Percentiles rank a stretch among this genome's conserved stretches.
Conservation (phyloP, 352 stramenopile genomes). For the Pythium oligandrum region DNA sequence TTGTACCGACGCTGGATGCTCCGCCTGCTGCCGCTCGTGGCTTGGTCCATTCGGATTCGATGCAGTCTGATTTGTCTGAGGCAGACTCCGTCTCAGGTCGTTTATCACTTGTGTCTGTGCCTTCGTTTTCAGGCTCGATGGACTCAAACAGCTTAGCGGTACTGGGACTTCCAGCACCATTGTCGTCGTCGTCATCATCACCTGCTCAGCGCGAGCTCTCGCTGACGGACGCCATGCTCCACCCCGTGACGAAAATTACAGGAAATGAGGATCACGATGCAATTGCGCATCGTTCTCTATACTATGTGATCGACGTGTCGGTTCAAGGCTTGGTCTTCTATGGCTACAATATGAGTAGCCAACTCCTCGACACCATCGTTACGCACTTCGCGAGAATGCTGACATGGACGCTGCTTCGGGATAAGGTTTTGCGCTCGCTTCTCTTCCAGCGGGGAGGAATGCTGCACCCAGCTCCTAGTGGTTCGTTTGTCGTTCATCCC, state of each 20-base stretch:
- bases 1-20: too few species aligned
- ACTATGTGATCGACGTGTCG: constrained; percentile 70
- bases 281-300: constrained; percentile 50
- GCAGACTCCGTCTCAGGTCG: constrained; percentile 45
- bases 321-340: constrained; percentile 52
- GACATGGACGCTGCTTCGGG: constrained; percentile 71
- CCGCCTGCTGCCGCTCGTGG: not conserved
- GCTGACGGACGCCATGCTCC: constrained; percentile 55
- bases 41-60: constrained; percentile 48
- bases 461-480: constrained; percentile 33
- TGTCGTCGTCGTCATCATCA: constrained; percentile 8
- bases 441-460: constrained; percentile 60
- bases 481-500: constrained; percentile 57
- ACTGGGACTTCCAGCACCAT: constrained; percentile 5
- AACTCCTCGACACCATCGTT: constrained; percentile 51
- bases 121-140: constrained; percentile 5
- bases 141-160: constrained; percentile 33
- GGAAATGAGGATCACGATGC: not conserved
- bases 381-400: constrained; percentile 49
- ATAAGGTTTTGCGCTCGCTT: constrained; percentile 51
- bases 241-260: constrained; percentile 8
- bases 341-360: constrained; percentile 75
- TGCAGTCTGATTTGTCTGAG: constrained; percentile 72
- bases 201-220: constrained; percentile 27
- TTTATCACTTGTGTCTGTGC: constrained; percentile 26